Percentiles rank a stretch among this genome's conserved stretches.
Conservation (phyloP, 2,329 filamentous ascomycete species). For the Alternaria metachromatica region DNA sequence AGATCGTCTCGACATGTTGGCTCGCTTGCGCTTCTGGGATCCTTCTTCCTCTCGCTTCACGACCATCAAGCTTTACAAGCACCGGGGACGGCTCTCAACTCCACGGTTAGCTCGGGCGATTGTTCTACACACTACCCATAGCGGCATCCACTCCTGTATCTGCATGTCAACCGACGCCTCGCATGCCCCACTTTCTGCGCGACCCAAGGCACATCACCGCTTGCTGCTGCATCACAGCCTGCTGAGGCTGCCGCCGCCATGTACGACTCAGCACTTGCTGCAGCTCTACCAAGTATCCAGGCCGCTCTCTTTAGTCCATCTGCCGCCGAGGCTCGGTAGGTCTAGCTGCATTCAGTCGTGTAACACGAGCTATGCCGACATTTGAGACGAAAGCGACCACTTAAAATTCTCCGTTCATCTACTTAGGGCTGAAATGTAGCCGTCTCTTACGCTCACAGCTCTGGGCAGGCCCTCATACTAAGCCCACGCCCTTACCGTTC, state of each 20-base stretch:
- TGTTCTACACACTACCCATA: slow-evolving; percentile 14
- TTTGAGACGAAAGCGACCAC: slow-evolving; percentile 5
- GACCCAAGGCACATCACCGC: slow-evolving; percentile 20
- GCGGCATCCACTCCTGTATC: slow-evolving; percentile 7
- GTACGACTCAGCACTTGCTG: slow-evolving; percentile 22
- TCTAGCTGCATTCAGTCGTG: slow-evolving; percentile 22
- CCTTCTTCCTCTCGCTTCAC: not conserved
- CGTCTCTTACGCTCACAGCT: slow-evolving; percentile 6
- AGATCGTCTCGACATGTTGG: slow-evolving; percentile 4
- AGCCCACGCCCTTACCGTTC: slow-evolving; percentile 14
- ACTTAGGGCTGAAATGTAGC: slow-evolving; percentile 19
- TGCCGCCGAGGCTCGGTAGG: slow-evolving; percentile 14
- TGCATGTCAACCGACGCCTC: slow-evolving; percentile 19
- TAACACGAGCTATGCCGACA: slow-evolving; percentile 14
- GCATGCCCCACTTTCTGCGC: slow-evolving; percentile 19
- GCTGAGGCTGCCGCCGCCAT: slow-evolving; percentile 21
- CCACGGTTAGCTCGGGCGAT: slow-evolving; percentile 12
- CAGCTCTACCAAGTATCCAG: slow-evolving; percentile 15
- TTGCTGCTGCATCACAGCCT: slow-evolving; percentile 21
- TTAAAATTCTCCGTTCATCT: slow-evolving; percentile 12
- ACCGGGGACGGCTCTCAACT: slow-evolving; percentile 14
- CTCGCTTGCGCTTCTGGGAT: slow-evolving; percentile 24
- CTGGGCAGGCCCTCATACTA: slow-evolving; percentile 13
- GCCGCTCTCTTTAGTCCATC: slow-evolving; percentile 12
- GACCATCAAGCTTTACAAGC: slow-evolving; percentile 5